Conservation (phyloP, 1,139 yeast species). For the Geotrichum restrictum region DNA sequence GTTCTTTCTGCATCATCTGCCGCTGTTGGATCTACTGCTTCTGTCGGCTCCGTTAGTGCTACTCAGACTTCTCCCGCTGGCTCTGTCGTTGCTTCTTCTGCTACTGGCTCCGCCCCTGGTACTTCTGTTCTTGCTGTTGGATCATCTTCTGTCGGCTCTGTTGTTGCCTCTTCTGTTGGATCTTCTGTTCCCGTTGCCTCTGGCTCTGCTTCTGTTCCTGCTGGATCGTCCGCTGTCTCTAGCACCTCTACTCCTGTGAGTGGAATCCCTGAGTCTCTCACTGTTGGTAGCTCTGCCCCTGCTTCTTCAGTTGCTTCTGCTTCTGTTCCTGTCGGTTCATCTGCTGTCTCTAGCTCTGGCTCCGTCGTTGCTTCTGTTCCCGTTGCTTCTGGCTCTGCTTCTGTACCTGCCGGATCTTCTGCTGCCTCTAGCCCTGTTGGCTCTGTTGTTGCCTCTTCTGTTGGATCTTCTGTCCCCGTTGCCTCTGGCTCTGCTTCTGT, state of each 20-base stretch:
- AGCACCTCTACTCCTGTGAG: too few species aligned
- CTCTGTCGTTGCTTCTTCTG: background rate
- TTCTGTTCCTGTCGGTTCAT: background rate
- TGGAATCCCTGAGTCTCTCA: slow-evolving; percentile 1
- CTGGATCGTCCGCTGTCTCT: background rate
- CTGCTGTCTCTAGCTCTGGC: background rate
- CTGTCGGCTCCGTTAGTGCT: background rate
- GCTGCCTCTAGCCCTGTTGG: background rate
- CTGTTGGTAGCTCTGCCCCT: background rate
- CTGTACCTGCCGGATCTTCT: background rate
- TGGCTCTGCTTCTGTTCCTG: too few species aligned
- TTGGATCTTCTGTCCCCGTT: background rate
- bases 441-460: background rate
- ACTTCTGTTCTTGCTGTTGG: background rate
- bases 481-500: too few species aligned
- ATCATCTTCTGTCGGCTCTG: background rate
- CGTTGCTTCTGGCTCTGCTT: background rate
- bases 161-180: background rate
- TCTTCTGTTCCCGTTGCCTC: background rate
- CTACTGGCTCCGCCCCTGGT: background rate
- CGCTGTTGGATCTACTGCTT: background rate
- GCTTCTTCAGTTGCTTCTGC: background rate
- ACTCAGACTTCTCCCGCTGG: background rate
- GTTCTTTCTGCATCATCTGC: background rate
- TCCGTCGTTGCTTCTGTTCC: background rate